phyloP scores from a whole-genome alignment of 495 filamentous ascomycete species.

The Hypoxylon rickii region DNA sequence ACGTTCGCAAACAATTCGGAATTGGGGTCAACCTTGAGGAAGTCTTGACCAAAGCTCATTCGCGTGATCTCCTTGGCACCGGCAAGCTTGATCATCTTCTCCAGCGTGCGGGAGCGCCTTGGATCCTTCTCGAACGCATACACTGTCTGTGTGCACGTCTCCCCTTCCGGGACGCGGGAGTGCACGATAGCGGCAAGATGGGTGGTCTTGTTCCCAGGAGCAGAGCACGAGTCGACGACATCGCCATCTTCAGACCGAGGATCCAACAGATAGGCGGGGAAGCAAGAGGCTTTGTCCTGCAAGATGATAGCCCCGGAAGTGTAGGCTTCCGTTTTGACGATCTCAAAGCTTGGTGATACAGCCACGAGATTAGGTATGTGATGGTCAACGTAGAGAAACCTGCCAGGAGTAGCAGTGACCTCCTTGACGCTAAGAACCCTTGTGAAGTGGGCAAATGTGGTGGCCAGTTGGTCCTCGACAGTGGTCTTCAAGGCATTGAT shows the following conservation, averaged over 20 bases:
- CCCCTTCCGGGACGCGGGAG: slow-evolving; percentile 35
- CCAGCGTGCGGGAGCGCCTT: slow-evolving; percentile 67
- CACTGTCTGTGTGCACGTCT: slow-evolving; percentile 47
- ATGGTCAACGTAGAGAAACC: slow-evolving; percentile 63
- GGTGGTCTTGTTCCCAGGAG: slow-evolving; percentile 96
- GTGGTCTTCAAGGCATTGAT: slow-evolving; percentile 79
- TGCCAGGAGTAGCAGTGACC: slow-evolving; percentile 38
- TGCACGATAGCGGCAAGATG: slow-evolving; percentile 78
- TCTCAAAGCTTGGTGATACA: slow-evolving; percentile 67
- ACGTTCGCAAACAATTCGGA: slow-evolving; percentile 60
- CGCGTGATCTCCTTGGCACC: slow-evolving; percentile 66
- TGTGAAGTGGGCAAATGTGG: slow-evolving; percentile 66
- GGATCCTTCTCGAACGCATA: slow-evolving; percentile 74
- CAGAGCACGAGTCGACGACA: slow-evolving; percentile 86
- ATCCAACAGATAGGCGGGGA: slow-evolving; percentile 84
- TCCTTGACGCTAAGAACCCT: slow-evolving; percentile 53
- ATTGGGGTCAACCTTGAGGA: slow-evolving; percentile 70
- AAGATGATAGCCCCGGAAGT: slow-evolving; percentile 76
- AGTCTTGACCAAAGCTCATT: slow-evolving; percentile 75
- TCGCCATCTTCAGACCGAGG: slow-evolving; percentile 64
- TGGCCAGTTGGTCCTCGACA: slow-evolving; percentile 67
- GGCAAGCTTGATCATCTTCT: slow-evolving; percentile 80
- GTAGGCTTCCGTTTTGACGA: slow-evolving; percentile 73
- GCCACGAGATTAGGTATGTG: slow-evolving; percentile 85
- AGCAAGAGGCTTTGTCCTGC: slow-evolving; percentile 96